Base-by-base conservation (phyloP, 2,329 filamentous ascomycete genomes). In the Herpotrichia juniperi region DNA sequence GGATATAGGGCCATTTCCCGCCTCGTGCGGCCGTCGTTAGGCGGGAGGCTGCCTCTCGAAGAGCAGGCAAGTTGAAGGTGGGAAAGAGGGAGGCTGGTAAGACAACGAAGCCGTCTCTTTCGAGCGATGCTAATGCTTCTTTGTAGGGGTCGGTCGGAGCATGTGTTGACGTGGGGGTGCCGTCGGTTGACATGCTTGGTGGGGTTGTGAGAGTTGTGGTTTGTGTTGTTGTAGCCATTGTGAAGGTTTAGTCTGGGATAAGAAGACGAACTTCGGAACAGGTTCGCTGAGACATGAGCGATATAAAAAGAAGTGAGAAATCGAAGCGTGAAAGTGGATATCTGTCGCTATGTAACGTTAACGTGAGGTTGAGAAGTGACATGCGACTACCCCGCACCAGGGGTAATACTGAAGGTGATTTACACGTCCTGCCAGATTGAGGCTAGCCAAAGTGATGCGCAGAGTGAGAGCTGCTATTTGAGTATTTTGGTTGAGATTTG, bases 1-100 rank as follows among this genome's bases (percentile, higher is more conserved):
- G 88, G 66, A 96, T 86, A 74, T 89, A 83, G 2, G 90, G 90
- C 91, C 91, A 96, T 56, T 80, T 67, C 31, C 91, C 91, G n/a
- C 78, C 62, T 57, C 89, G 85, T 35, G 89, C 88, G 35, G 84
- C 76, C 2, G 76, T 68, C 17, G 86, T 85, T n/a, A 83, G 82
- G 51, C 80, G 72, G 28, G 76, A 68, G 45, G 86, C 83, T 35
- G 87, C 87, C 48, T 70, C 67, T 62, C 86, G 87, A 57, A 93
- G 85, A 17, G 75, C 64, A 21, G 77, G 56, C 39, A 94, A 78
- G 50, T 70, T 61, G 54, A 72, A 64, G 16, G 74, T 50, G 2
- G 80, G 73, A 51, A 79, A 74, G 63, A 96, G 79, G 57, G 90
- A 78, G 30, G 81, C 82, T 34, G 84, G 87, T 65, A 94, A 81